Evolutionary conservation across 2,329 filamentous ascomycete genomes (phyloP), one percentile per base, ranked within the genome.

Genomic region (Aspergillus thermomutatus): DNA sequence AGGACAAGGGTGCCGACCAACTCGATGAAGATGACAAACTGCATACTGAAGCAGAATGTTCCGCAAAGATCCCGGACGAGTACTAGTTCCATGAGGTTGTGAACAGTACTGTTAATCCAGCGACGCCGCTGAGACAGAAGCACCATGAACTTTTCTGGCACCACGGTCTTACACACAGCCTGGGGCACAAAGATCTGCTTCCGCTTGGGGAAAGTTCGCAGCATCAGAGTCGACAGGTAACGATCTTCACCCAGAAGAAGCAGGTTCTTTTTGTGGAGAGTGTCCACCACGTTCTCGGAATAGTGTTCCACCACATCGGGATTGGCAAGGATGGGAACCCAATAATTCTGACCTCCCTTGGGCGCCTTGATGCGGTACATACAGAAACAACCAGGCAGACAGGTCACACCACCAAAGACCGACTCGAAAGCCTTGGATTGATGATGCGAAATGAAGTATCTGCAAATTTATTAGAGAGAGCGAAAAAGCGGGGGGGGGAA

Each of bases 281-380:
- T 99, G 73, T 99, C 94, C 45, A 99, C 94, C 53, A 99, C 92
- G 67, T 99, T 99, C 76, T 99, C 94, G 0, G 94, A 97, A 76
- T 99, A 99, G 77, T 99, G 94, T 78, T 99, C 94, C 49, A 99
- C 95, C 46, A 99, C 90, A 70, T 99, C 95, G 2, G 95, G 95
- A 74, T 99, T 99, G 66, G 94, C 94, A 62, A 99, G 84, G 69
- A 99, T 97, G 7, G 94, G 94, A 25, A 99, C 94, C 94, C 94
- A 99, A 79, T 97, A 99, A 80, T 99, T 97, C 74, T 97, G 92
- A 26, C 90, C 93, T 63, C 94, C 94, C 79, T 99, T 99, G 59
- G 94, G 95, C 28, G 94, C 90, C 79, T 99, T 99, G 84, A 99
- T 97, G 69, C 94, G 90, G 80, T 99, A 99, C 95, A 99, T 99